A percentile compares a stretch with the other conserved stretches of the same genome.
These are phyloP conservation scores for Taphrina populina DNA, from an alignment of 1,139 yeast species.

Conservation along the genomic window DNA sequence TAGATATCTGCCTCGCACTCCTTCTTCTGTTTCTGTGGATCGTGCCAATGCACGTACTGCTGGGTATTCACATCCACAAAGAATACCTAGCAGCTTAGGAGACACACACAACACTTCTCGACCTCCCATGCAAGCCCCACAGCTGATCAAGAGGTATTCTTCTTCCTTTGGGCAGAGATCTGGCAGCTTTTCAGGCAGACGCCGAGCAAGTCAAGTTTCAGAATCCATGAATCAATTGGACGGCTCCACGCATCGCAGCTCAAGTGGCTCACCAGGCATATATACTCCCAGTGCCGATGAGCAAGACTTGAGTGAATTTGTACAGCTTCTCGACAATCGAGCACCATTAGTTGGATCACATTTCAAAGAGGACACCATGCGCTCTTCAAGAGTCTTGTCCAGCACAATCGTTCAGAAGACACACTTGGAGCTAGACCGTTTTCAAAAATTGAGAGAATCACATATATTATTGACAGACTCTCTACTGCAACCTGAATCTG, in stretches of 20 bases:
- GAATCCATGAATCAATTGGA: constrained; percentile 2
- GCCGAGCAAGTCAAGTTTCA: constrained; percentile 24
- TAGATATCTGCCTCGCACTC: constrained; percentile 7
- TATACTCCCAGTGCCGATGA: constrained; percentile 46
- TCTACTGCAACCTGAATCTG: constrained; percentile 29
- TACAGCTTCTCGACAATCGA: constrained; percentile 64
- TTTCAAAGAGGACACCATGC: neutral
- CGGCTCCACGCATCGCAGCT: constrained; percentile 1
- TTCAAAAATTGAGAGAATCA: constrained; percentile 52
- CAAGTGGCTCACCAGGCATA: constrained; percentile 24
- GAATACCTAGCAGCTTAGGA: constrained; percentile 1
- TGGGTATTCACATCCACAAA: constrained; percentile 1
- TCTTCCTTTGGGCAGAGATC: constrained; percentile 23
- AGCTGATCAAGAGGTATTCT: constrained; percentile 13
- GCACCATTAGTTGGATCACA: constrained; percentile 34
- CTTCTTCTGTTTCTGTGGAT: constrained; percentile 9
- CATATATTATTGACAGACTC: constrained; percentile 50
- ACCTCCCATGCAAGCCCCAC: constrained; percentile 22
- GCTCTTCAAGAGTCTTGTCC: neutral
- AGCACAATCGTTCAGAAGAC: constrained; percentile 19
- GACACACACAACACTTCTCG: constrained; percentile 6
- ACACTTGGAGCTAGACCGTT: constrained; percentile 48
- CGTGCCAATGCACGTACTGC: constrained; percentile 14
- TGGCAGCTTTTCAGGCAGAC: constrained; percentile 9
- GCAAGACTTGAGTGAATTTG: constrained; percentile 78